phyloP scores from a whole-genome alignment of 169 alveolate species.

The Plasmodium malariae region DNA sequence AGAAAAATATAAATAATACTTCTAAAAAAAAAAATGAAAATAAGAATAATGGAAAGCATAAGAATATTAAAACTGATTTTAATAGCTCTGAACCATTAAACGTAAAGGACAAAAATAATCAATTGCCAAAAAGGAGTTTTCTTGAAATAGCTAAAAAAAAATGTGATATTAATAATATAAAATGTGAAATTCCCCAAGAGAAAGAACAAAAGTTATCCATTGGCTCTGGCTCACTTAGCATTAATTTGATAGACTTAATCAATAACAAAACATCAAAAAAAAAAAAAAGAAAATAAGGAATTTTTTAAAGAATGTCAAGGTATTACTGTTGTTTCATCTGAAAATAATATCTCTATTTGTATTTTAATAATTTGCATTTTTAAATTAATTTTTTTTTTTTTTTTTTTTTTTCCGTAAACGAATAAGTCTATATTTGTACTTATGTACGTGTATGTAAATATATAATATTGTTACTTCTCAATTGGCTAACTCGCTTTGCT shows the following conservation, averaged over 20 bases:
- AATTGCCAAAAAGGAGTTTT: constrained; percentile 43
- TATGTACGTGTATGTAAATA: not conserved
- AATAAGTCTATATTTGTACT: not conserved
- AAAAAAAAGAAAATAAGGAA: constrained; percentile 34
- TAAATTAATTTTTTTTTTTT: not conserved
- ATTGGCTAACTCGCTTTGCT: no score
- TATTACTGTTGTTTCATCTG: no score
- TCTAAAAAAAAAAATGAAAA: constrained; percentile 3
- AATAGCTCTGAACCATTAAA: not conserved
- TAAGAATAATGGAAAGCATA: not conserved
- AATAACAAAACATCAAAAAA: constrained; percentile 38
- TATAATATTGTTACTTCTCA: no score
- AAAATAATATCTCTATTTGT: not conserved
- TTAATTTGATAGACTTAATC: constrained; percentile 57
- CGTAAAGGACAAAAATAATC: not conserved
- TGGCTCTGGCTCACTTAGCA: constrained; percentile 32
- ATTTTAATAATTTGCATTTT: not conserved
- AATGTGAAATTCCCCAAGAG: constrained; percentile 17
- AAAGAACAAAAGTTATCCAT: constrained; percentile 46
- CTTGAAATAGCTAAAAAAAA: constrained; percentile 65
- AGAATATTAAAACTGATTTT: not conserved
- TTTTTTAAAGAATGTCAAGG: not conserved
- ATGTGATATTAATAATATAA: constrained; percentile 12
- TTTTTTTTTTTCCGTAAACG: not conserved
- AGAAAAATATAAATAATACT: not conserved